A percentile compares a stretch with the other conserved stretches of the same genome.
These are phyloP conservation scores for Penicillium crustosum DNA, from an alignment of 2,329 filamentous ascomycete species.

Conservation along the genomic window DNA sequence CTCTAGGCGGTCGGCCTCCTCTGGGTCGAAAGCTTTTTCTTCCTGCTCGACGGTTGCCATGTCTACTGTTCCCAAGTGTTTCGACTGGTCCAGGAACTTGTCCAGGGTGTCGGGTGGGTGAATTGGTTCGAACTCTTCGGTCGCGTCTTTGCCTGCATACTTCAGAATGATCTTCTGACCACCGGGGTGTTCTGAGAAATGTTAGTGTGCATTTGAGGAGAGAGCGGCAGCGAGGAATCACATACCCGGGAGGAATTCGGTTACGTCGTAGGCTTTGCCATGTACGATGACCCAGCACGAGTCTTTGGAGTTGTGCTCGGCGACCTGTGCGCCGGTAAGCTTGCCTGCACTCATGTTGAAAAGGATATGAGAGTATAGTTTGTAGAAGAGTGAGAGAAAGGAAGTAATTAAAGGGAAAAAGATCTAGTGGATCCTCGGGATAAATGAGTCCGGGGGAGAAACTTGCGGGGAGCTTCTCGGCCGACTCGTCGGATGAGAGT, in stretches of 20 bases:
- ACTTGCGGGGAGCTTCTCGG: constrained; percentile 28
- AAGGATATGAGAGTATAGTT: background rate
- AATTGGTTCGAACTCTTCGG: constrained; percentile 87
- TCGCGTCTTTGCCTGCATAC: constrained; percentile 93
- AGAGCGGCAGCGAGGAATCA: background rate
- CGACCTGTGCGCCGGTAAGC: constrained; percentile 58
- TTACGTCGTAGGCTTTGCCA: constrained; percentile 86
- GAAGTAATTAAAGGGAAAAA: constrained; percentile 7
- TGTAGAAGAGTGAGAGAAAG: constrained; percentile 3
- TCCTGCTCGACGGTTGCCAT: constrained; percentile 74
- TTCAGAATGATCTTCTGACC: constrained; percentile 92
- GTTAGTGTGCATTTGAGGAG: background rate
- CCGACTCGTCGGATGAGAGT: constrained; percentile 17
- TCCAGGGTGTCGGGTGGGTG: constrained; percentile 82
- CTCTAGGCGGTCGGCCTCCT: constrained; percentile 72
- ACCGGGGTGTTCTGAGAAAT: constrained; percentile 71
- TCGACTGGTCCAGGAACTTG: constrained; percentile 76
- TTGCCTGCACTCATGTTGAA: constrained; percentile 31
- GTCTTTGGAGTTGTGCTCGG: constrained; percentile 74
- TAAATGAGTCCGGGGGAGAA: constrained; percentile 27
- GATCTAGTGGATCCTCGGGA: constrained; percentile 22
- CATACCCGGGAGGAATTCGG: constrained; percentile 75
- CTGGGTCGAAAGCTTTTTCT: constrained; percentile 65
- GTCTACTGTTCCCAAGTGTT: constrained; percentile 86
- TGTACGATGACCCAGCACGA: constrained; percentile 93